Evolutionary conservation across 768 basidiomycete genomes (phyloP).

Genomic region (Lactarius sp.): DNA sequence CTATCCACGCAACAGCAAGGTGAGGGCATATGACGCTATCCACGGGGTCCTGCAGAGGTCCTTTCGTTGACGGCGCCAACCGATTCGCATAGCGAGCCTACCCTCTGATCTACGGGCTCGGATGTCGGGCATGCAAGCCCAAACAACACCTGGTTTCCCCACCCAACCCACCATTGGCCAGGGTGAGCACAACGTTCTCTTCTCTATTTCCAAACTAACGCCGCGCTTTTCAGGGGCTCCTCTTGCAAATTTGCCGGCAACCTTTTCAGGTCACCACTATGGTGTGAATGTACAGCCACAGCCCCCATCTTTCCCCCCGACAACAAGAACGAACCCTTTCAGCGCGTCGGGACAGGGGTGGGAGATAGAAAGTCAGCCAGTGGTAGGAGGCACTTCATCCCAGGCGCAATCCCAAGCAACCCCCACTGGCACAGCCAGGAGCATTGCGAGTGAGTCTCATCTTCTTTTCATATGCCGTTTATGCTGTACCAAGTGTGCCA

Average conservation of each 20-base stretch:
- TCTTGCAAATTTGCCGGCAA: too few species aligned
- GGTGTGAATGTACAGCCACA: not conserved
- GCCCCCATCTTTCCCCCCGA: too few species aligned
- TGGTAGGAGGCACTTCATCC: too few species aligned
- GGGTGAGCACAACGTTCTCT: too few species aligned
- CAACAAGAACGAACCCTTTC: not conserved
- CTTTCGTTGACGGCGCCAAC: not conserved
- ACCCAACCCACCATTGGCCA: not conserved
- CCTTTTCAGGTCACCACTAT: not conserved
- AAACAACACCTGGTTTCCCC: not conserved
- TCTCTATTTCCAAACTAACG: not conserved
- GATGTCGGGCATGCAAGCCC: not conserved
- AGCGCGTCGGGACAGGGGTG: not conserved
- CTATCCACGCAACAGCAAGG: not conserved
- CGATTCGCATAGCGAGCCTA: not conserved
- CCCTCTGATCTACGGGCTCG: not conserved
- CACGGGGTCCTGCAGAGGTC: not conserved
- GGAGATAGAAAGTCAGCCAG: not conserved
- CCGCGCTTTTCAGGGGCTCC: too few species aligned
- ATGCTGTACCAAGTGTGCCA: not conserved
- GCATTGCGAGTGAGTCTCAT: not conserved
- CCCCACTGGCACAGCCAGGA: not conserved
- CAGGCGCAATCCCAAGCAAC: too few species aligned
- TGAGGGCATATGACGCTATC: not conserved
- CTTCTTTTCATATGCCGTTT: not conserved